Base-by-base conservation (phyloP, 441 rosid species). In the Aquilaria agallochum region DNA sequence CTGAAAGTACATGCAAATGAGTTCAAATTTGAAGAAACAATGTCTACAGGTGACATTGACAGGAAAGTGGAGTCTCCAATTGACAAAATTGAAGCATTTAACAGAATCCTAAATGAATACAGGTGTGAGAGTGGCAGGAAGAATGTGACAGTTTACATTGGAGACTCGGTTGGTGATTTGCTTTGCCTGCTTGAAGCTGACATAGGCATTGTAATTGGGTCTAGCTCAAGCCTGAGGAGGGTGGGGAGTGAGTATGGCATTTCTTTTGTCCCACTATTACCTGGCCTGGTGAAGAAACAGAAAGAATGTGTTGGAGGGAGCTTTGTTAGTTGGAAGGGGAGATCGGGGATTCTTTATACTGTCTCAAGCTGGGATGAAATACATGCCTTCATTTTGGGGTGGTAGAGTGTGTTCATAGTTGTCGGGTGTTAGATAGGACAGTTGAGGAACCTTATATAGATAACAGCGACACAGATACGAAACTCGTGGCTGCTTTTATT, bases 131-230 rank as follows among this genome's bases (percentile, higher is more conserved):
- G 57, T 55, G 76, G 73, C 63, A 78, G 69, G 55, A 88, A 76
- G 74, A 79, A 75, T 60, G 55, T 74, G 67, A 88, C 81, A 60
- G 79, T 93, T 52, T 90, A 88, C 61, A 79, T 93, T 67, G 98
- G 97, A 65, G 97, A 90, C 63, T 85, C 97, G 0, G 82, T 90
- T 11, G 97, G 92, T 11, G 97, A 90, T 80, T 63, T 88, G 76
- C 92, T 90, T 54, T 90, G 97, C 76, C 80, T 93, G 60, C 86
- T 93, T n/a, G 77, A 85, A 80, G 97, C 93, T 13, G 97, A 93
- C 61, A 84, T 88, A 60, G 98, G 96, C 54, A 90, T 93, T 55
- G 97, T 93, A 60, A 71, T 93, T 58, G 86, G 93, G 65, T 80
- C 92, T 59, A 88, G 97, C 62, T 66, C 86, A 61, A 90, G 98